A percentile compares a stretch with the other conserved stretches of the same genome.
phyloP scores from a whole-genome alignment of 495 filamentous ascomycete species.

The Thermothielavioides terrestris region DNA sequence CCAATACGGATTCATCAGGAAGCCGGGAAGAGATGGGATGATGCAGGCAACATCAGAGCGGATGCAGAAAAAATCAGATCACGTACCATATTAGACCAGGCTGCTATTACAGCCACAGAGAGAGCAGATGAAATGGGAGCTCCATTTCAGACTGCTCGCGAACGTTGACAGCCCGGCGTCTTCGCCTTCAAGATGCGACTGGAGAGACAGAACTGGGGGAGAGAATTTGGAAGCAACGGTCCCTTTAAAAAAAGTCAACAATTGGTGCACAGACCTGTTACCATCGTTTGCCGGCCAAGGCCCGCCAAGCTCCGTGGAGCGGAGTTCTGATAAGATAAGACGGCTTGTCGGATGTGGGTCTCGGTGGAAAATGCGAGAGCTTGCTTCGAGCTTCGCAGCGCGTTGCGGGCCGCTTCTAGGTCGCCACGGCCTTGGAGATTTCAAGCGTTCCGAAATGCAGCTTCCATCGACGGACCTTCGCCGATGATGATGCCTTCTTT shows the following conservation, averaged over 20 bases:
- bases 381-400: slow-evolving; percentile 2
- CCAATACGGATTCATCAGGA: slow-evolving; percentile 91
- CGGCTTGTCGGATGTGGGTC: background rate
- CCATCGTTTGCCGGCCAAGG: no score
- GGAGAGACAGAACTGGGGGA: background rate
- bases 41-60: background rate
- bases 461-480: background rate
- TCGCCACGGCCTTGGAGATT: background rate
- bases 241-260: slow-evolving; percentile 18
- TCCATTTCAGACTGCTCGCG: background rate
- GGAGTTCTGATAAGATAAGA: slow-evolving; percentile 23
- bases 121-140: background rate
- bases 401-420: background rate
- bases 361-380: slow-evolving; percentile 23
- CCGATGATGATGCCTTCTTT: background rate
- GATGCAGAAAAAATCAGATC: slow-evolving; percentile 39
- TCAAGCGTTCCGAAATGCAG: background rate
- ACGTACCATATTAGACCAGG: slow-evolving; percentile 75
- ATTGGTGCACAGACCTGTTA: slow-evolving; percentile 13
- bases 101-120: slow-evolving; percentile 51
- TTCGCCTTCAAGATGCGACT: background rate
- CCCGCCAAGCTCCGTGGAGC: background rate
- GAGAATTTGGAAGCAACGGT: slow-evolving; percentile 12
- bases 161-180: background rate
- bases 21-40: background rate